Conservation (phyloP, 139 green algal species). For the Coccomyxa sp. region DNA sequence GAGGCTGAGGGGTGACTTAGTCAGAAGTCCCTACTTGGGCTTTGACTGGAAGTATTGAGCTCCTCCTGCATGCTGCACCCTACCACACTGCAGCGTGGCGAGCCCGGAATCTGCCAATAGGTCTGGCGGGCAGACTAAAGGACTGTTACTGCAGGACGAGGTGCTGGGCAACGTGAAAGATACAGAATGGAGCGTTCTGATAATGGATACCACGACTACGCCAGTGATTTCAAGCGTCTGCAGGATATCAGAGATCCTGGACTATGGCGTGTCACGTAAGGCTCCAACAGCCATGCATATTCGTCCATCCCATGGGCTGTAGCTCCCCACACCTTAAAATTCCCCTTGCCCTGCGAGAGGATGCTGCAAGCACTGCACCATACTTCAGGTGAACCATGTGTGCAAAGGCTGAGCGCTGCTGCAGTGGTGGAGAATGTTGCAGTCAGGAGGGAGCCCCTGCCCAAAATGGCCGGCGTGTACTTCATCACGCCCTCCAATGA, state of each 20-base stretch:
- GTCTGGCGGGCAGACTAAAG: no score
- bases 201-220: constrained; percentile 77
- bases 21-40: no score
- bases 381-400: no score
- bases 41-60: no score
- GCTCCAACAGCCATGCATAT: no score
- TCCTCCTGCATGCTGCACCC: no score
- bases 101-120: no score
- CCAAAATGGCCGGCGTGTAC: constrained; percentile 70
- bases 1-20: no score
- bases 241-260: constrained; percentile 62
- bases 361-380: background rate
- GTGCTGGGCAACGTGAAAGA: constrained; percentile 64
- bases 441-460: constrained; percentile 66
- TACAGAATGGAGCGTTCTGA: constrained; percentile 72
- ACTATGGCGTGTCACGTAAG: constrained; percentile 52
- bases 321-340: no score
- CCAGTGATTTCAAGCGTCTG: constrained; percentile 52
- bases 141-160: constrained; percentile 53
- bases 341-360: no score
- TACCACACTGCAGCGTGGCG: no score
- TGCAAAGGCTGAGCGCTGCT: background rate
- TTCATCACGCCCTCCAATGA: constrained; percentile 74
- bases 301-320: no score
- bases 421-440: constrained; percentile 75